A percentile compares a stretch with the other conserved stretches of the same genome.
Conservation (phyloP, 2,329 filamentous ascomycete genomes). For the Stemphylium vesicarium region DNA sequence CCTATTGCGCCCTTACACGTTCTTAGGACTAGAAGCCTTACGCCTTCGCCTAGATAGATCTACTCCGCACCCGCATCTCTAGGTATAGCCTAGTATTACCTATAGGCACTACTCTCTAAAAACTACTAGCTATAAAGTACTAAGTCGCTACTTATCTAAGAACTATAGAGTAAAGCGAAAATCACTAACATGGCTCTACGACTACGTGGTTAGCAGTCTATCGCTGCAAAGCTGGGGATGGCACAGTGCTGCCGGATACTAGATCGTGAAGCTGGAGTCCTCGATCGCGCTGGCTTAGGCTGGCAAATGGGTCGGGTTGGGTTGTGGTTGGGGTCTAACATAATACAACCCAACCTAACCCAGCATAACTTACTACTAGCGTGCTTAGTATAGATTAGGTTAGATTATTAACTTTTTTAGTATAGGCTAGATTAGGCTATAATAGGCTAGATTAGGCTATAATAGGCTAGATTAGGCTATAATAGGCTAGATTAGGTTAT, state of each 20-base stretch:
- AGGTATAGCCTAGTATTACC: neutral
- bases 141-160: neutral
- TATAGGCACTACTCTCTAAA: neutral
- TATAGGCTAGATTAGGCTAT: too few species aligned
- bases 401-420: too few species aligned
- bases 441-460: too few species aligned
- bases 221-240: neutral
- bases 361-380: too few species aligned
- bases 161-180: neutral
- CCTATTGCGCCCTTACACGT: neutral
- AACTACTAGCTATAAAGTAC: neutral
- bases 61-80: constrained; percentile 1
- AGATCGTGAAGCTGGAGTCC: neutral
- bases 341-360: too few species aligned
- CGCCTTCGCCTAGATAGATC: neutral
- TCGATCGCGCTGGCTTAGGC: neutral
- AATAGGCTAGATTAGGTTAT: too few species aligned
- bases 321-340: too few species aligned
- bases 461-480: too few species aligned
- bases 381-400: too few species aligned
- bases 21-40: neutral
- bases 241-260: constrained; percentile 2
- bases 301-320: too few species aligned
- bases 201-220: neutral
- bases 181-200: neutral